Evolutionary conservation across 108 stramenopile species (phyloP).

Genomic region (Schizochytrium sp.): DNA sequence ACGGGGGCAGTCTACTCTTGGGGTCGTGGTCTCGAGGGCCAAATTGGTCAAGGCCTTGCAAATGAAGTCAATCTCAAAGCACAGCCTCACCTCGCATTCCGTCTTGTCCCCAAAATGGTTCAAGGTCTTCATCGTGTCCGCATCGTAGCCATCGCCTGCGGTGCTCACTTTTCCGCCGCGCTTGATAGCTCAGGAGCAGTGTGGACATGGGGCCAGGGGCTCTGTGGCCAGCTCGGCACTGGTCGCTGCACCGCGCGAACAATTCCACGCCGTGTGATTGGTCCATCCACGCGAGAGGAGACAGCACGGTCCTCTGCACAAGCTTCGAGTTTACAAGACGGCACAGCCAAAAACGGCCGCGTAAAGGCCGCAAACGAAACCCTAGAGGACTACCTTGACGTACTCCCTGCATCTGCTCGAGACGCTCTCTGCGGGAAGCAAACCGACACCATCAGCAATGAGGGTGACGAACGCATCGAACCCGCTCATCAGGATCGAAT

Average conservation of each 20-base stretch:
- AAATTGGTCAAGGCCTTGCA: conserved; percentile 35
- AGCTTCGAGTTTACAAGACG: too few relatives aligned
- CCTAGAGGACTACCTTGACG: background rate
- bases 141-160: background rate
- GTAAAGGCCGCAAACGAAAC: background rate
- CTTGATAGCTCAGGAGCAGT: background rate
- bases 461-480: too few relatives aligned
- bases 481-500: too few relatives aligned
- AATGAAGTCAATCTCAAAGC: background rate
- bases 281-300: background rate
- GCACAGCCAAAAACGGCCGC: background rate
- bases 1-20: conserved; percentile 34
- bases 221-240: background rate
- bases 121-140: background rate
- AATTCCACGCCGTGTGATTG: background rate
- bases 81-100: background rate
- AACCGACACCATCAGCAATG: too few relatives aligned
- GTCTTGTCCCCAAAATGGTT: background rate
- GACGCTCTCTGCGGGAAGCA: background rate
- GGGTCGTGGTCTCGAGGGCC: conserved; percentile 30
- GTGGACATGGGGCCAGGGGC: conserved; percentile 13
- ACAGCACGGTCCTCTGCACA: too few relatives aligned
- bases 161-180: background rate
- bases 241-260: background rate
- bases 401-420: background rate